phyloP scores from a whole-genome alignment of 139 green algal species.

The Protoeuglena noctilucae region DNA sequence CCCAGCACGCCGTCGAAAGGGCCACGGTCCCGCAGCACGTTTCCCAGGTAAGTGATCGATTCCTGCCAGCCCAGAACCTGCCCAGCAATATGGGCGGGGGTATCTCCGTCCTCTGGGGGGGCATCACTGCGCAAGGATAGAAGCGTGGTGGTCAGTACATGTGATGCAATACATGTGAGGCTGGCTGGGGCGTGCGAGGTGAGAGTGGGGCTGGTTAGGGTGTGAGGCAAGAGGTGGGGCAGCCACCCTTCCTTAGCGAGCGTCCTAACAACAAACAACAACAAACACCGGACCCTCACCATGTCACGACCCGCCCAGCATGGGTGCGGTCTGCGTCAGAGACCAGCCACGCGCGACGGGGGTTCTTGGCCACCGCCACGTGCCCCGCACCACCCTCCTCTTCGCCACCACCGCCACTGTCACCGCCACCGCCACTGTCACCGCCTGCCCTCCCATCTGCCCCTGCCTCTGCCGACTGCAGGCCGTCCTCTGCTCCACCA shows the following conservation, averaged over 20 bases:
- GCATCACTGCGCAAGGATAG: neutral
- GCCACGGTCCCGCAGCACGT: slow-evolving; percentile 17
- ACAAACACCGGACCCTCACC: too few relatives aligned
- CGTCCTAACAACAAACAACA: too few relatives aligned
- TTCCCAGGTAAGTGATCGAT: slow-evolving; percentile 18
- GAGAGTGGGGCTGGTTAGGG: neutral
- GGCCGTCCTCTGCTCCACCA: slow-evolving; percentile 8
- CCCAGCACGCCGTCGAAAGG: slow-evolving; percentile 69
- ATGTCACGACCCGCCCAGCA: too few relatives aligned
- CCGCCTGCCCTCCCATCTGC: neutral
- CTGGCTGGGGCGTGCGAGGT: neutral
- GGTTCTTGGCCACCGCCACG: too few relatives aligned
- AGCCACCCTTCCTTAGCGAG: too few relatives aligned
- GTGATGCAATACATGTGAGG: neutral
- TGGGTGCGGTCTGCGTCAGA: too few relatives aligned
- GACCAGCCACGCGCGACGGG: too few relatives aligned
- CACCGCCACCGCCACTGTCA: neutral
- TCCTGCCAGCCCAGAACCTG: slow-evolving; percentile 49
- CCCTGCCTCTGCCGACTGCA: slow-evolving; percentile 12
- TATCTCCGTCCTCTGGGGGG: neutral
- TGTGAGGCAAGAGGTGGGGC: slow-evolving; percentile 10
- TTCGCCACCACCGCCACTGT: slow-evolving; percentile 21
- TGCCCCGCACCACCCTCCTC: too few relatives aligned
- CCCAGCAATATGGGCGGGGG: slow-evolving; percentile 22
- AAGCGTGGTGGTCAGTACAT: neutral